Base-by-base conservation (phyloP, 768 basidiomycete species). In the Mycena amicta region DNA sequence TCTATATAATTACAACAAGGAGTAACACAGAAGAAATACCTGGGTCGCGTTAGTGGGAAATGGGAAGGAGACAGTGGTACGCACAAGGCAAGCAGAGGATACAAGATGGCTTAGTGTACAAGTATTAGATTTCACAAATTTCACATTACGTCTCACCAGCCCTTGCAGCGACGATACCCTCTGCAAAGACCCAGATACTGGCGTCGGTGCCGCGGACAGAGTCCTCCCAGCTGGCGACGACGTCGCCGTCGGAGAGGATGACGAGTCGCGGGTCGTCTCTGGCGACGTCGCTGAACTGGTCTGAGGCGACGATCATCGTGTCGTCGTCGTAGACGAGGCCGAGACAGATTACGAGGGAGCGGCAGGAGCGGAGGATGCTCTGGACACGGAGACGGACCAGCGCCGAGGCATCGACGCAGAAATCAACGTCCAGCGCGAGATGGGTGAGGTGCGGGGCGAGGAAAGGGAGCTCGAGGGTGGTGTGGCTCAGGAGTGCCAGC, bases 141-240 rank as follows among this genome's bases (percentile, higher is more conserved):
- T n/a, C n/a, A n/a, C n/a, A n/a, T n/a, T n/a, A n/a, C n/a, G n/a
- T n/a, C n/a, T n/a, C n/a, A 49, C 47, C 47, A 27, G n/a, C 27
- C 8, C 47, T 12, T 13, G 54, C 65, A 30, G 55, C 50, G 1
- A 67, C 61, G 16, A 67, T 64, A 4, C 25, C 57, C 53, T 69
- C 70, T 15, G 63, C 66, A 55, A 66, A 69, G n/a, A 45, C 61
- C 68, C 67, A 68, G 23, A 65, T 59, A 18, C 55, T 69, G 11
- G 39, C 52, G 22, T 69, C 67, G 18, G 62, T 58, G 5, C 55
- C 52, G 27, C 60, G 51, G 22, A 71, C 37, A 15, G 62, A 67
- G 25, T 56, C 61, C 51, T 70, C 67, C 70, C 68, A 68, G 30
- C 67, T 64, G n/a, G 59, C 64, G 28, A 70, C 28, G 28, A 60